Evolutionary conservation across 345 rosid genomes (phyloP).

Genomic region (Noccaea caerulescens): DNA sequence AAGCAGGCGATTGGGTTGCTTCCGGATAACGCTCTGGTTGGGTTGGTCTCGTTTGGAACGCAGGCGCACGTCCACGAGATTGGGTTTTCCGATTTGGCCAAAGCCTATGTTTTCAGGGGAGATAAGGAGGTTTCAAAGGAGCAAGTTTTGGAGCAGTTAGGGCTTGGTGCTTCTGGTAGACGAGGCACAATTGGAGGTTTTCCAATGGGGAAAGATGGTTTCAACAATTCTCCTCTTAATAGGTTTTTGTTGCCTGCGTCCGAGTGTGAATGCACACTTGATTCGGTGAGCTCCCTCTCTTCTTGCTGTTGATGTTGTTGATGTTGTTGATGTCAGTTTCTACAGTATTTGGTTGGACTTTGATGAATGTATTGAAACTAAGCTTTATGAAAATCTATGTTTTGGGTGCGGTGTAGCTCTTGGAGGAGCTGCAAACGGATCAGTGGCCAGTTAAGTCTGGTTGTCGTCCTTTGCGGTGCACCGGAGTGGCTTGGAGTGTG

Average conservation of each 20-base stretch:
- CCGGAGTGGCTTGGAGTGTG: slow-evolving; percentile 96
- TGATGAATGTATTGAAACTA: neutral
- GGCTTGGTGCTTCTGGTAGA: slow-evolving; percentile 68
- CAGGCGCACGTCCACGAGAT: slow-evolving; percentile 96
- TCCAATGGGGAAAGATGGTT: slow-evolving; percentile 59
- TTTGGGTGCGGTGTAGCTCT: slow-evolving; percentile 53
- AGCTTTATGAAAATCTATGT: neutral
- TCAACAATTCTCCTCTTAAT: slow-evolving; percentile 52
- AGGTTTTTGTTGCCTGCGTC: slow-evolving; percentile 95
- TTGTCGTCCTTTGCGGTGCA: slow-evolving; percentile 70
- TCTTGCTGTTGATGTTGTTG: neutral
- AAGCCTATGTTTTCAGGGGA: slow-evolving; percentile 92
- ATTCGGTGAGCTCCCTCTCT: slow-evolving; percentile 54
- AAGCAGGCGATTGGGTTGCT: slow-evolving; percentile 88
- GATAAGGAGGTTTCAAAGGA: slow-evolving; percentile 81
- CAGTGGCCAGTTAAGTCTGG: slow-evolving; percentile 87
- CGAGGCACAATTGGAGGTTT: slow-evolving; percentile 57
- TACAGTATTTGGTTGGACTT: too few relatives aligned
- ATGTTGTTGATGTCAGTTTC: neutral
- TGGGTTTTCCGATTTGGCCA: slow-evolving; percentile 88
- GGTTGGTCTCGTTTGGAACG: slow-evolving; percentile 90
- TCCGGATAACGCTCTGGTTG: slow-evolving; percentile 94
- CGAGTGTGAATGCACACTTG: slow-evolving; percentile 85
- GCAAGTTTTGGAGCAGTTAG: slow-evolving; percentile 87
- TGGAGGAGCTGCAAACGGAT: slow-evolving; percentile 96